A percentile compares a stretch with the other conserved stretches of the same genome.
Evolutionary conservation across 306 rosid species (phyloP).

Genomic region (Acacia acuminata): DNA sequence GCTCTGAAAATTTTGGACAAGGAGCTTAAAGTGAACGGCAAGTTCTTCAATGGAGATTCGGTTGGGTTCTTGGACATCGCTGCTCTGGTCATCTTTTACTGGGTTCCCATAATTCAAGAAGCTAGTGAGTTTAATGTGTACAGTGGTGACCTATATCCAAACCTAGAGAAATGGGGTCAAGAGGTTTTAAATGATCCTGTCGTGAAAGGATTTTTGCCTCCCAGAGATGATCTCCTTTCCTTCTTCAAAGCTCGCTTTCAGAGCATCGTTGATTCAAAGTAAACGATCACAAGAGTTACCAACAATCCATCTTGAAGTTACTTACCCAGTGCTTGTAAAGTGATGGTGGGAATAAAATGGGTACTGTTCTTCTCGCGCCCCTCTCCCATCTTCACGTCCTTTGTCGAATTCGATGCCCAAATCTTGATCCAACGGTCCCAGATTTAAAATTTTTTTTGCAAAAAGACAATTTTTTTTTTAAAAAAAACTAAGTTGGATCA

Average conservation of each 20-base stretch:
- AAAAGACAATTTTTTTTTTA: no score
- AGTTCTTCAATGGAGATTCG: slow-evolving; percentile 42
- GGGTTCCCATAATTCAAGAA: slow-evolving; percentile 55
- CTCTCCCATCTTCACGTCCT: no score
- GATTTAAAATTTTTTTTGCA: no score
- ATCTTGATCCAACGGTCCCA: no score
- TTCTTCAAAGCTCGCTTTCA: slow-evolving; percentile 20
- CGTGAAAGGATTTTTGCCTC: slow-evolving; percentile 43
- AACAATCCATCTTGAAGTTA: neutral
- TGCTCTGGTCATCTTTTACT: slow-evolving; percentile 39
- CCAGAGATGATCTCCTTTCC: slow-evolving; percentile 27
- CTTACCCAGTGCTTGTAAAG: no score
- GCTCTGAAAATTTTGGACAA: slow-evolving; percentile 38
- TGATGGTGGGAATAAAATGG: no score
- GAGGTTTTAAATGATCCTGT: slow-evolving; percentile 34
- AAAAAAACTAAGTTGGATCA: no score
- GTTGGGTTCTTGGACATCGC: slow-evolving; percentile 54
- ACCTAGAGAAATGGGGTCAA: slow-evolving; percentile 47
- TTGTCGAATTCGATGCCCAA: no score
- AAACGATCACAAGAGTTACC: neutral
- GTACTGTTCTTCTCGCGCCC: no score
- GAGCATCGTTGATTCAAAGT: slow-evolving; percentile 20
- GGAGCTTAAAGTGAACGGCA: slow-evolving; percentile 39
- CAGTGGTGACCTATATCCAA: slow-evolving; percentile 43
- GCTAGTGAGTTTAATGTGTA: slow-evolving; percentile 38